Evolutionary conservation across 176 grass and related monocot genomes (phyloP), one percentile per base, ranked within the genome.

Genomic region (Ensete glaucum): DNA sequence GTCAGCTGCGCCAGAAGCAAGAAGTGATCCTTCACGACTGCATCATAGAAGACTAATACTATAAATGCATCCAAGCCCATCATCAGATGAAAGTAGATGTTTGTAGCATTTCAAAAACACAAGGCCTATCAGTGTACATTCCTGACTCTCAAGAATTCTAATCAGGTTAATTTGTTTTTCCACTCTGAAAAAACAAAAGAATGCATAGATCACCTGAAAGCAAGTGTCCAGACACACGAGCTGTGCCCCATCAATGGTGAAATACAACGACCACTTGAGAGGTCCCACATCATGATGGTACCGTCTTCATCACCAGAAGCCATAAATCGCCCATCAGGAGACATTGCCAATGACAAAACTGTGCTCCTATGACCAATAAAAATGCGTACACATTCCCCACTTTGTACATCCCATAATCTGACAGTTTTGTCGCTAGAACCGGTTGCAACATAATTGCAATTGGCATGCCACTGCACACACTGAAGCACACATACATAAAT

Each of bases 391-490:
- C 88, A 98, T 75, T 98, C 88, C 78, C 94, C 94, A 60, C 83
- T 87, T 67, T 93, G 94, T 71, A 98, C 86, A 76, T 98, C 94
- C 94, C 94, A 98, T 73, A 98, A 73, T 82, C 90, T 84, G 64
- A 98, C 88, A 70, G 90, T 98, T 83, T 98, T 98, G 82, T 98
- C 94, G 11, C 94, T 98, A 17, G 90, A 98, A 23, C 90, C 94
- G 0, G 90, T 93, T 27, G 85, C 94, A 76, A 93, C 89, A 73
- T 98, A 98, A 76, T 98, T 98, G 82, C 90, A 93, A 81, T 98
- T 98, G 77, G 88, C 82, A 91, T 98, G 95, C 95, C 90, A 98
- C 70, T 98, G 90, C 59, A 98, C 90, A 87, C 95, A 98, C 95
- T 98, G 84, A 86, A 23, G 69, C 17, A 67, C 14, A 92, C 72